phyloP scores from a whole-genome alignment of 768 basidiomycete genomes.

The Lactarius pseudohatsudake region DNA sequence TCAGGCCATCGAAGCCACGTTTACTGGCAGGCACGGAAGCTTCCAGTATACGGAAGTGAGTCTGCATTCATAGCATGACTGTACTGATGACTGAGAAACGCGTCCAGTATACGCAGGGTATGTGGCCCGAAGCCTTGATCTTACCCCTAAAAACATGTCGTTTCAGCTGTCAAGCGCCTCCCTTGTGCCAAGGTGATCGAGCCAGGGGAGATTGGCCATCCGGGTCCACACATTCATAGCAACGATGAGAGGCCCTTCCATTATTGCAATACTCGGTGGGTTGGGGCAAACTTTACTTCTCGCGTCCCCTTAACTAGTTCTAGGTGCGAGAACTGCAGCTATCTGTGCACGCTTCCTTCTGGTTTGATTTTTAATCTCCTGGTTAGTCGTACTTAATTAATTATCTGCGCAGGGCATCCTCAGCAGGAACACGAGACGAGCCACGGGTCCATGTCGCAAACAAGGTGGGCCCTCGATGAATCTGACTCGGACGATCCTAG shows the following conservation, averaged over 20 bases:
- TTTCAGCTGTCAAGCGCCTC: slow-evolving; percentile 48
- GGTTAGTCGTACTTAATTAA: neutral
- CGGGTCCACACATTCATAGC: slow-evolving; percentile 50
- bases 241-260: slow-evolving; percentile 48
- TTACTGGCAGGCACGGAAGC: slow-evolving; percentile 55
- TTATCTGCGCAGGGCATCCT: slow-evolving; percentile 45
- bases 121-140: neutral
- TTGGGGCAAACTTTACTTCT: neutral
- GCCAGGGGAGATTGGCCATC: slow-evolving; percentile 42
- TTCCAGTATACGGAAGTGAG: slow-evolving; percentile 63
- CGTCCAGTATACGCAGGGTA: slow-evolving; percentile 53
- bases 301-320: neutral
- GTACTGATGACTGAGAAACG: too few species aligned
- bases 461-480: slow-evolving; percentile 56
- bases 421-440: slow-evolving; percentile 61
- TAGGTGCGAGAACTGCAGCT: slow-evolving; percentile 55
- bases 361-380: slow-evolving; percentile 37
- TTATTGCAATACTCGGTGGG: slow-evolving; percentile 52
- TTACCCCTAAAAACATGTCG: neutral
- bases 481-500: slow-evolving; percentile 50
- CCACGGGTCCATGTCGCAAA: slow-evolving; percentile 61
- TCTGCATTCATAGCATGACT: too few species aligned
- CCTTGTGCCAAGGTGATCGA: slow-evolving; percentile 49
- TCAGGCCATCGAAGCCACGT: slow-evolving; percentile 59
- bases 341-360: slow-evolving; percentile 55